Evolutionary conservation across 2,329 filamentous ascomycete species (phyloP).

Genomic region (Chaetothyriales sp.): DNA sequence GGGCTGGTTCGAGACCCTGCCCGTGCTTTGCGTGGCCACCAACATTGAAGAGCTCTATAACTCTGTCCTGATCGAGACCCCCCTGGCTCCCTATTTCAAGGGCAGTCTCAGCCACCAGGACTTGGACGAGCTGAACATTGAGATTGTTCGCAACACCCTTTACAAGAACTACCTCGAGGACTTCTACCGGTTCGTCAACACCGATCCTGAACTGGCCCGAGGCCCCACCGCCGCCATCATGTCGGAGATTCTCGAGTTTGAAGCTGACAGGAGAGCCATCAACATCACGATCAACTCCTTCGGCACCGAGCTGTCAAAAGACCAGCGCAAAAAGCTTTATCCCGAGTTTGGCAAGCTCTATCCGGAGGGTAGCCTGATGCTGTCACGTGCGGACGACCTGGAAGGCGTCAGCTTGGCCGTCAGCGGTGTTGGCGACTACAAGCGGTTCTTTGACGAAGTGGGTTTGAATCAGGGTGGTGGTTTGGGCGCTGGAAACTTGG

Average conservation of each 20-base stretch:
- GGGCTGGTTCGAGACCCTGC: slow-evolving; percentile 98
- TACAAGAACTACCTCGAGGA: slow-evolving; percentile 99
- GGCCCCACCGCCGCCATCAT: slow-evolving; percentile 89
- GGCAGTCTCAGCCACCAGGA: slow-evolving; percentile 90
- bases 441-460: slow-evolving; percentile 89
- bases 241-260: slow-evolving; percentile 89
- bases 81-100: slow-evolving; percentile 93
- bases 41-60: slow-evolving; percentile 99
- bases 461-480: slow-evolving; percentile 59
- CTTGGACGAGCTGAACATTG: slow-evolving; percentile 95
- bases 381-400: slow-evolving; percentile 84
- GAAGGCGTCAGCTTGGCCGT: slow-evolving; percentile 89
- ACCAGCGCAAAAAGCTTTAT: slow-evolving; percentile 89
- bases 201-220: slow-evolving; percentile 66
- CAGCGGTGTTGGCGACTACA: slow-evolving; percentile 85
- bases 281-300: slow-evolving; percentile 99
- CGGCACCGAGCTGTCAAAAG: slow-evolving; percentile 86
- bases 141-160: slow-evolving; percentile 94
- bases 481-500: slow-evolving; percentile 67
- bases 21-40: slow-evolving; percentile 89
- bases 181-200: slow-evolving; percentile 89
- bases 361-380: slow-evolving; percentile 86
- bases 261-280: slow-evolving; percentile 90
- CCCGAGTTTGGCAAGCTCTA: slow-evolving; percentile 82
- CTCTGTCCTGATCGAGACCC: slow-evolving; percentile 91